Percentiles rank a stretch among this genome's conserved stretches.
phyloP scores from a whole-genome alignment of 2,329 filamentous ascomycete species.

The Trichoderma koningii region DNA sequence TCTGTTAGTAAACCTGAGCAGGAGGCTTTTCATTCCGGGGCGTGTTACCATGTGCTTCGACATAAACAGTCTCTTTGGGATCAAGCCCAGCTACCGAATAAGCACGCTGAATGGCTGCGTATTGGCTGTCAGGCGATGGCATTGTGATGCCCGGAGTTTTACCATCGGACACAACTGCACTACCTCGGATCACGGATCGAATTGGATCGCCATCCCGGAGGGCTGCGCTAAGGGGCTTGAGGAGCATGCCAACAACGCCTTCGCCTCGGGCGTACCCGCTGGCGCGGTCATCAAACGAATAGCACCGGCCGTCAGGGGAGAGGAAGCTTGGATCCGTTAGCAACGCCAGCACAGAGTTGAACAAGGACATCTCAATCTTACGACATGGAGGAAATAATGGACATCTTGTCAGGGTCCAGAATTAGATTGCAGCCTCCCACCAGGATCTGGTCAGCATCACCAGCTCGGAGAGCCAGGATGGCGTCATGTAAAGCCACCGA shows the following conservation, averaged over 20 bases:
- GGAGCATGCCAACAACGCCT: slow-evolving; percentile 47
- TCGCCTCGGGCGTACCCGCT: slow-evolving; percentile 57
- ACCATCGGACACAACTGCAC: slow-evolving; percentile 24
- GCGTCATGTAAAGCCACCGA: slow-evolving; percentile 39
- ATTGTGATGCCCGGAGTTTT: slow-evolving; percentile 28
- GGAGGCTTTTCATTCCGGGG: not conserved
- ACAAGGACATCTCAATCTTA: slow-evolving; percentile 8
- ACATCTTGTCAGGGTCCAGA: slow-evolving; percentile 26
- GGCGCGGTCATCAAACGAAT: slow-evolving; percentile 26
- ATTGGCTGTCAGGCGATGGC: slow-evolving; percentile 23
- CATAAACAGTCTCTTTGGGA: slow-evolving; percentile 23
- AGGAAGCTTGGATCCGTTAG: slow-evolving; percentile 18
- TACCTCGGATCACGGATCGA: slow-evolving; percentile 25
- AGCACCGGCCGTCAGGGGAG: slow-evolving; percentile 25
- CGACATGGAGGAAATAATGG: slow-evolving; percentile 28
- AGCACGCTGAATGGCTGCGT: slow-evolving; percentile 18
- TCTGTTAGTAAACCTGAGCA: not conserved
- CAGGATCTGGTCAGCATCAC: slow-evolving; percentile 36
- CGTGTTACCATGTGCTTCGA: slow-evolving; percentile 25
- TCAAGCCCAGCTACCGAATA: slow-evolving; percentile 25
- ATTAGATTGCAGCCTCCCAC: slow-evolving; percentile 34
- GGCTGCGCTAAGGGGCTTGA: slow-evolving; percentile 50
- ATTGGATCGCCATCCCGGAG: slow-evolving; percentile 37
- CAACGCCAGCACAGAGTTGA: not conserved
- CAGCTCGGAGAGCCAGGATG: slow-evolving; percentile 27